phyloP scores from a whole-genome alignment of 495 filamentous ascomycete genomes.

The Pyronema omphalodes region DNA sequence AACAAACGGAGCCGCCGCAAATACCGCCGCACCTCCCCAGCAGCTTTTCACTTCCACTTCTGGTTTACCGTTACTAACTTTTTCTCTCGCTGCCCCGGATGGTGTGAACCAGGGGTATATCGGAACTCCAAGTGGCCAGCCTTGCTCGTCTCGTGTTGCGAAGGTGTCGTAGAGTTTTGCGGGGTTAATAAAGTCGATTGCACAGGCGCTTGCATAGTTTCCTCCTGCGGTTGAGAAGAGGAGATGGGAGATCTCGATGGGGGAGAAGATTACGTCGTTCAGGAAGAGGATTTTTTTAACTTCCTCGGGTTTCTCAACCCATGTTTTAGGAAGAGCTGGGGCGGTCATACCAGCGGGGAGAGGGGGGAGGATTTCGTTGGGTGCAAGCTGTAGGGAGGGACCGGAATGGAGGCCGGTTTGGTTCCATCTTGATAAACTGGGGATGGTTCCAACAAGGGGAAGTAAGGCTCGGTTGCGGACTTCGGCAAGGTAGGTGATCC shows the following conservation, averaged over 20 bases:
- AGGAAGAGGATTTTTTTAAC: conserved; percentile 58
- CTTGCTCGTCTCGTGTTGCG: conserved; percentile 56
- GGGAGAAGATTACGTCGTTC: conserved; percentile 58
- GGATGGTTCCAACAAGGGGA: conserved; percentile 34
- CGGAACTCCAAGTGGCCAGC: conserved; percentile 48
- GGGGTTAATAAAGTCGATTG: conserved; percentile 54
- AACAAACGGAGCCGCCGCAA: conserved; percentile 46
- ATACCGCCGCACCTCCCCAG: conserved; percentile 70
- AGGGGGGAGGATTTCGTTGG: background rate
- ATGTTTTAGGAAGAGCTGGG: conserved; percentile 10
- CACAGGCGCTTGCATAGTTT: conserved; percentile 60
- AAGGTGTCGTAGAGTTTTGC: conserved; percentile 73
- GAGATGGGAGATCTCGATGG: conserved; percentile 49
- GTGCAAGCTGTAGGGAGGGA: background rate
- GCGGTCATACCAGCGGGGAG: background rate
- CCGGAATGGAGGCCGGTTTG: conserved; percentile 1
- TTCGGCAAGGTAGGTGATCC: conserved; percentile 60
- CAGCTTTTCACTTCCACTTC: conserved; percentile 58
- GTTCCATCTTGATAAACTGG: conserved; percentile 11
- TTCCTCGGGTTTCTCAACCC: conserved; percentile 25
- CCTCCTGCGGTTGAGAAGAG: conserved; percentile 55
- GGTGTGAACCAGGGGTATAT: conserved; percentile 58
- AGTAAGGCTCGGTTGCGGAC: conserved; percentile 55
- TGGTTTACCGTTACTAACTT: conserved; percentile 43
- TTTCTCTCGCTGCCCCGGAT: conserved; percentile 40